These are phyloP conservation scores for Danielozyma ontarioensis DNA, from an alignment of 805 yeast species.

Conservation along the genomic window DNA sequence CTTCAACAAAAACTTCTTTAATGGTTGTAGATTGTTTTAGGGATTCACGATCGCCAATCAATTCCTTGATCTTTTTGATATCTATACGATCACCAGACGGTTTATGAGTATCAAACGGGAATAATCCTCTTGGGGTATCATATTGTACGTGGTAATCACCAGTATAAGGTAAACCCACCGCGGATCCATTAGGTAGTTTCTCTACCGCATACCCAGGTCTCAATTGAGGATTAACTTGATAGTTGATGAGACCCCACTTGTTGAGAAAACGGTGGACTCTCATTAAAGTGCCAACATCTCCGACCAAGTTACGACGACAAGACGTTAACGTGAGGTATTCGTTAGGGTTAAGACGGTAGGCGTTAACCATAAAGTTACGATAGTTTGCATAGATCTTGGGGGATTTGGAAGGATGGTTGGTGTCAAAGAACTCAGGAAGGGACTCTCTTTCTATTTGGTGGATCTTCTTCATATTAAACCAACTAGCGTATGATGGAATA, in stretches of 20 bases:
- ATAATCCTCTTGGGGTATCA: conserved; percentile 89
- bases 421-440: conserved; percentile 81
- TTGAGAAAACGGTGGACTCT: conserved; percentile 78
- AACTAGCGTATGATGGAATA: conserved; percentile 79
- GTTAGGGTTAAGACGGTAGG: conserved; percentile 83
- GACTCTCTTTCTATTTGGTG: conserved; percentile 79
- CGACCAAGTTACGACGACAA: conserved; percentile 82
- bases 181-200: conserved; percentile 36
- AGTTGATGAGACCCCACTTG: conserved; percentile 91
- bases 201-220: conserved; percentile 61
- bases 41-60: conserved; percentile 9
- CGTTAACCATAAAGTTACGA: conserved; percentile 83
- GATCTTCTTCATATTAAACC: conserved; percentile 74
- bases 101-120: conserved; percentile 83
- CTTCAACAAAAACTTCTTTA: neutral
- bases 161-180: conserved; percentile 59
- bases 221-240: conserved; percentile 79
- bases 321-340: conserved; percentile 89
- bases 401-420: conserved; percentile 68
- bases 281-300: conserved; percentile 86
- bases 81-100: conserved; percentile 51
- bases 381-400: conserved; percentile 76
- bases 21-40: neutral
- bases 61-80: conserved; percentile 28
- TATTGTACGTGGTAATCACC: conserved; percentile 72